Percentiles rank a stretch among this genome's conserved stretches.
Conservation (phyloP, 2,329 filamentous ascomycete species). For the Penicillium occitanis region DNA sequence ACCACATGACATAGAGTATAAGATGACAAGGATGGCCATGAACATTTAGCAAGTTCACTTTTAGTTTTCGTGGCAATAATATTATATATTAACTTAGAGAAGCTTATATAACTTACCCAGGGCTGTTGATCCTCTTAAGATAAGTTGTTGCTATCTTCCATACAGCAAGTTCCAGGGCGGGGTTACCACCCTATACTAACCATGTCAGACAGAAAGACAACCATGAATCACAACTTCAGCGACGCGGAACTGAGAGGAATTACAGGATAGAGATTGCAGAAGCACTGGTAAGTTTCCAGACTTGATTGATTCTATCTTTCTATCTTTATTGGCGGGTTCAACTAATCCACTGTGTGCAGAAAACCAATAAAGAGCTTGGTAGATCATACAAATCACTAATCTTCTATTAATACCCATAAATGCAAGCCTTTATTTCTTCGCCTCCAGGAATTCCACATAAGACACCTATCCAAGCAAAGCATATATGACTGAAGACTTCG, state of each 20-base stretch:
- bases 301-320: background rate
- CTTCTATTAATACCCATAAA: background rate
- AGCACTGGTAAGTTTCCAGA: background rate
- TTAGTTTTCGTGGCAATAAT: background rate
- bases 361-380: background rate
- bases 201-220: too few relatives aligned
- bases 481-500: background rate
- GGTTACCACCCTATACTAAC: background rate
- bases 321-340: background rate
- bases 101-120: background rate
- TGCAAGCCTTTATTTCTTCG: background rate
- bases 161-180: background rate
- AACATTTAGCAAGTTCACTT: background rate
- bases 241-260: background rate
- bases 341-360: background rate
- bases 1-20: background rate
- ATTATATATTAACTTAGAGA: background rate
- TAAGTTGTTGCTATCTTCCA: background rate
- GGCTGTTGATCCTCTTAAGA: background rate
- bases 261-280: background rate
- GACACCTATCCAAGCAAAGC: background rate
- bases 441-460: background rate
- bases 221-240: too few relatives aligned
- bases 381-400: background rate
- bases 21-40: background rate